Conservation (phyloP, 306 rosid genomes). For the Erythrophleum fordii region DNA sequence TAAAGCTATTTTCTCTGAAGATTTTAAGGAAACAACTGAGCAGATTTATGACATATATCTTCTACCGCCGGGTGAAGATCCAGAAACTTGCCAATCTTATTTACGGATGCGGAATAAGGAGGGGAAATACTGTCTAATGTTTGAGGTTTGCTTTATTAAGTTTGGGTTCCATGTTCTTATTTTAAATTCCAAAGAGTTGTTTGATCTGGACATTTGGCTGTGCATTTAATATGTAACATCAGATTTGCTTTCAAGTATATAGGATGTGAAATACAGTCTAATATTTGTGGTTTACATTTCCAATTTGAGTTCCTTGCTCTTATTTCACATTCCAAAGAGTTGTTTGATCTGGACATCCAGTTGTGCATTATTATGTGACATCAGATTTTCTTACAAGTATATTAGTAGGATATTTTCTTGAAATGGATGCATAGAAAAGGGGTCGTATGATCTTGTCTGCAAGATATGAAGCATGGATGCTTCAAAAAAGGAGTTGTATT, state of each 20-base stretch:
- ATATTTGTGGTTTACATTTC: neutral
- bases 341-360: neutral
- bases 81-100: constrained; percentile 22
- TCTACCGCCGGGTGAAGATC: constrained; percentile 27
- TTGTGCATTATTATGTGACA: neutral
- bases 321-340: neutral
- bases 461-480: neutral
- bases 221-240: constrained; percentile 8
- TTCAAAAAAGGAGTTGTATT: neutral
- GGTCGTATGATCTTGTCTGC: neutral
- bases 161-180: neutral
- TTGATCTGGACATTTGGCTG: constrained; percentile 4
- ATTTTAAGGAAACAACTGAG: constrained; percentile 6
- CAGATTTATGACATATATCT: constrained; percentile 24
- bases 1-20: neutral
- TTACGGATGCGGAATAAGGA: constrained; percentile 30
- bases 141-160: constrained; percentile 14
- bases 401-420: constrained; percentile 12
- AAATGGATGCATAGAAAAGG: constrained; percentile 14
- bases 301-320: neutral
- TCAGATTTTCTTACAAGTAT: neutral
- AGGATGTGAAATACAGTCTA: neutral
- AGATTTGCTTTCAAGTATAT: constrained; percentile 3
- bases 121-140: constrained; percentile 20
- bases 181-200: constrained; percentile 1